These are phyloP conservation scores for Acanthamoeba royreba DNA, from an alignment of 208 protist species.

Conservation along the genomic window DNA sequence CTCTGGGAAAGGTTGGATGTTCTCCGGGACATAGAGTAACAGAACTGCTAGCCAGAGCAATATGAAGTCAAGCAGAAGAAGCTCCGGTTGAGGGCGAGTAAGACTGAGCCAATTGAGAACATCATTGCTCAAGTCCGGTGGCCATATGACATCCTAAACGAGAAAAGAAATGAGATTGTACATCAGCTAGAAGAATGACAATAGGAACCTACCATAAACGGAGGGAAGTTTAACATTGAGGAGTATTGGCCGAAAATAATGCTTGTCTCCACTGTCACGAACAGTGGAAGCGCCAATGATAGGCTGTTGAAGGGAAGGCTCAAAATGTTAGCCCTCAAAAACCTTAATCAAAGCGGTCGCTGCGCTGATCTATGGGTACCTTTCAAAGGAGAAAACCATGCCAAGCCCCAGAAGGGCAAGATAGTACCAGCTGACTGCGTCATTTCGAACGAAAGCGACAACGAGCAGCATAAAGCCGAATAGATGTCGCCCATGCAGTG, in stretches of 20 bases:
- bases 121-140: background rate
- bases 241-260: background rate
- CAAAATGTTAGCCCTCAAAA: background rate
- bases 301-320: too few species aligned
- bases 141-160: background rate
- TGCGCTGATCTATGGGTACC: too few species aligned
- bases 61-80: background rate
- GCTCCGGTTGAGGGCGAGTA: background rate
- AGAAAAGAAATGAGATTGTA: too few species aligned
- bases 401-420: background rate
- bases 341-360: background rate
- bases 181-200: background rate
- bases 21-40: background rate
- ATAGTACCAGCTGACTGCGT: background rate
- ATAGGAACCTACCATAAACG: background rate
- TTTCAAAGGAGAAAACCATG: background rate
- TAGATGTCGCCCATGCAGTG: background rate
- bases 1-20: background rate
- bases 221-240: background rate
- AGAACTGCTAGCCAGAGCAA: background rate
- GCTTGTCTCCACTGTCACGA: background rate
- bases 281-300: background rate
- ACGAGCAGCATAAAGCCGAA: slow-evolving; percentile 33
- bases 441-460: background rate
- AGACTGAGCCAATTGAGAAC: background rate